Evolutionary conservation across 2,329 filamentous ascomycete species (phyloP).

Genomic region (Aureobasidium sp.): DNA sequence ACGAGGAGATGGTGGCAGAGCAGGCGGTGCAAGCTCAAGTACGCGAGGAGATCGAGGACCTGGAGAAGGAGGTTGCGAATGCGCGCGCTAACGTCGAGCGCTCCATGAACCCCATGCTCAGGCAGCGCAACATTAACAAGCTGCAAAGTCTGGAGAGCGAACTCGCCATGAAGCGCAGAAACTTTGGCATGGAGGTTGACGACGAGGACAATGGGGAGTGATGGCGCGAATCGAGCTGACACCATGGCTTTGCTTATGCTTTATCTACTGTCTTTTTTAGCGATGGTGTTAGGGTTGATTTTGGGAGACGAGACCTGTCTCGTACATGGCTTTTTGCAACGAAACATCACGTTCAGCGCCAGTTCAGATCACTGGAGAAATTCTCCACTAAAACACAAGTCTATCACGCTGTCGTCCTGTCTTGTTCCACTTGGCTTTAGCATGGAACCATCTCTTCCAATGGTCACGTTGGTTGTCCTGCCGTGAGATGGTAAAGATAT

Average conservation of each 20-base stretch:
- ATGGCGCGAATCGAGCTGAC: neutral
- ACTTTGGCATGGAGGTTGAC: slow-evolving; percentile 31
- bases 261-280: slow-evolving; percentile 2
- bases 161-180: slow-evolving; percentile 46
- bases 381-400: neutral
- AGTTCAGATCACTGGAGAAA: neutral
- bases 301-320: neutral
- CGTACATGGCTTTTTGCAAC: neutral
- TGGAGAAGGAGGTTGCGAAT: slow-evolving; percentile 44
- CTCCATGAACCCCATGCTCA: slow-evolving; percentile 43
- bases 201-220: slow-evolving; percentile 16
- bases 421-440: neutral
- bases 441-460: neutral
- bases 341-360: neutral
- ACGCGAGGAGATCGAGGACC: slow-evolving; percentile 48
- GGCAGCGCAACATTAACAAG: slow-evolving; percentile 42
- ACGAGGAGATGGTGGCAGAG: slow-evolving; percentile 46
- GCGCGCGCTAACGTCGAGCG: slow-evolving; percentile 34
- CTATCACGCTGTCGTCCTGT: neutral
- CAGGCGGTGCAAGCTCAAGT: slow-evolving; percentile 42
- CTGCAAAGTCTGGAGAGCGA: slow-evolving; percentile 47
- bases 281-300: neutral
- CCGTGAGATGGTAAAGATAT: too few species aligned
- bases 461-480: too few species aligned
- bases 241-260: neutral